Evolutionary conservation across 2,329 filamentous ascomycete species (phyloP).

Genomic region (Dactylonectria estremocensis): DNA sequence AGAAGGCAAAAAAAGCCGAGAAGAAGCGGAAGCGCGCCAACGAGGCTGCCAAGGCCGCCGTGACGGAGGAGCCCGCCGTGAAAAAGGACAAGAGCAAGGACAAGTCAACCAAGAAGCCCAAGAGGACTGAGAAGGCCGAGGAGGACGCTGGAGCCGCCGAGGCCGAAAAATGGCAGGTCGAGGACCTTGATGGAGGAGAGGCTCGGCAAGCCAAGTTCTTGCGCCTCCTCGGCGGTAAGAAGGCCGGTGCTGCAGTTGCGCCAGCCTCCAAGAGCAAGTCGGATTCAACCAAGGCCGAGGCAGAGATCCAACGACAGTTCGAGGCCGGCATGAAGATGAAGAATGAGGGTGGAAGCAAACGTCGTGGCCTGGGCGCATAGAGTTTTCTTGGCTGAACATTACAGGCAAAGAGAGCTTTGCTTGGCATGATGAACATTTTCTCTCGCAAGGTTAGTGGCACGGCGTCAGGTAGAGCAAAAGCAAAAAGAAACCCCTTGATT

Average conservation of each 20-base stretch:
- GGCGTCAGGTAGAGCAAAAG: slow-evolving; percentile 50
- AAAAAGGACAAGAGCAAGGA: slow-evolving; percentile 46
- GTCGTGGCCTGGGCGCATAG: slow-evolving; percentile 68
- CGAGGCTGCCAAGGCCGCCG: slow-evolving; percentile 39
- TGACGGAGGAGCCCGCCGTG: slow-evolving; percentile 36
- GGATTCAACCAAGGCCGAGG: slow-evolving; percentile 60
- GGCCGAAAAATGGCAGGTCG: slow-evolving; percentile 68
- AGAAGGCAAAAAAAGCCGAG: slow-evolving; percentile 50
- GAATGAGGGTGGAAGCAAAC: slow-evolving; percentile 64
- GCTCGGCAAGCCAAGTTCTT: slow-evolving; percentile 71
- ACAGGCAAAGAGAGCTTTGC: slow-evolving; percentile 13
- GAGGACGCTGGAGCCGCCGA: slow-evolving; percentile 29
- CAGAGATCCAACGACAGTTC: slow-evolving; percentile 71
- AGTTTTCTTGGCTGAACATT: slow-evolving; percentile 17
- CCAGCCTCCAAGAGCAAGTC: slow-evolving; percentile 48
- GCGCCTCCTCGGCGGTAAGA: slow-evolving; percentile 69
- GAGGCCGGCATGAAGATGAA: slow-evolving; percentile 71
- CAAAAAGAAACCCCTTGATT: slow-evolving; percentile 40
- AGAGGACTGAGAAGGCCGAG: slow-evolving; percentile 32
- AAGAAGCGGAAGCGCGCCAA: slow-evolving; percentile 55
- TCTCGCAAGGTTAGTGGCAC: slow-evolving; percentile 39
- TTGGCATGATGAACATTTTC: slow-evolving; percentile 20
- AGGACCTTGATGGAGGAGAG: slow-evolving; percentile 65
- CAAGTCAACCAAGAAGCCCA: slow-evolving; percentile 36
- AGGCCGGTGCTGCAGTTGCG: slow-evolving; percentile 54